Percentiles rank a stretch among this genome's conserved stretches.
Conservation (phyloP, 2,329 filamentous ascomycete genomes). For the Stylonectria norvegica region DNA sequence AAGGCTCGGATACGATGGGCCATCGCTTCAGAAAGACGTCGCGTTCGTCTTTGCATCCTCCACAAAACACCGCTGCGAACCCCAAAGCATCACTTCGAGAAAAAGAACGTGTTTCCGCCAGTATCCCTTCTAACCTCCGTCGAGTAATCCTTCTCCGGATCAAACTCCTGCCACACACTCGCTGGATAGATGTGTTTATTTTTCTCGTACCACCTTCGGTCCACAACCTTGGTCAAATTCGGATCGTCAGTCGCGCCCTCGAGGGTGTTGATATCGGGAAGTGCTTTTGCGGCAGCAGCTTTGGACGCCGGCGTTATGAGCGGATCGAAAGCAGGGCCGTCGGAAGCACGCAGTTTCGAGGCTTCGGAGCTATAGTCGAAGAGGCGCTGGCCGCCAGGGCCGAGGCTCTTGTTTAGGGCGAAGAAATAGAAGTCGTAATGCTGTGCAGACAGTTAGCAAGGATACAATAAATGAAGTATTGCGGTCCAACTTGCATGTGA, state of each 20-base stretch:
- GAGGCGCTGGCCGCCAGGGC: constrained; percentile 66
- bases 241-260: constrained; percentile 80
- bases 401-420: constrained; percentile 79
- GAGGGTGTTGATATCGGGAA: constrained; percentile 51
- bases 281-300: constrained; percentile 35
- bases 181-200: constrained; percentile 99
- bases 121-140: constrained; percentile 75
- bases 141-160: constrained; percentile 82
- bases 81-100: constrained; percentile 43
- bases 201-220: constrained; percentile 92
- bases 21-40: too few species aligned
- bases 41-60: too few species aligned
- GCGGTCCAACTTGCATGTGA: constrained; percentile 69
- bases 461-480: constrained; percentile 4
- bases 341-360: constrained; percentile 33
- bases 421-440: constrained; percentile 99
- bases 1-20: too few species aligned
- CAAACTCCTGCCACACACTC: constrained; percentile 93
- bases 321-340: constrained; percentile 4
- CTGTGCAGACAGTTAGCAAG: constrained; percentile 44
- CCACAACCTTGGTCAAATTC: constrained; percentile 84
- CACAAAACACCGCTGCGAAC: too few species aligned
- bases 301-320: constrained; percentile 34
- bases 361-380: constrained; percentile 69
- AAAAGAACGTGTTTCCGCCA: constrained; percentile 92